phyloP scores from a whole-genome alignment of 352 stramenopile species.

The Phytophthora syringae region DNA sequence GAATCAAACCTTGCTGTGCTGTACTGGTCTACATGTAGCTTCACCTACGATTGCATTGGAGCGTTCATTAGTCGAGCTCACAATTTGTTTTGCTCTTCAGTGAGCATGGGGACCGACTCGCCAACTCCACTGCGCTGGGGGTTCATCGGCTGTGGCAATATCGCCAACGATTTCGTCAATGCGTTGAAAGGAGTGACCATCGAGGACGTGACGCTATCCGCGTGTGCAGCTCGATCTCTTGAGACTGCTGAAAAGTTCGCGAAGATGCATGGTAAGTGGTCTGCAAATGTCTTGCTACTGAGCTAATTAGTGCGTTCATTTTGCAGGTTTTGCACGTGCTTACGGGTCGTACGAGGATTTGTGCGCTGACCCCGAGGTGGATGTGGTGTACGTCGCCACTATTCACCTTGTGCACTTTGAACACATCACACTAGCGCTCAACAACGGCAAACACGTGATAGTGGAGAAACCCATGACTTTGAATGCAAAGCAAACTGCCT shows the following conservation, averaged over 20 bases:
- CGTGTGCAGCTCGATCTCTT: slow-evolving; percentile 58
- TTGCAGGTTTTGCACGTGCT: slow-evolving; percentile 57
- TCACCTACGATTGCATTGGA: background rate
- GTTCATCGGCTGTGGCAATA: slow-evolving; percentile 68
- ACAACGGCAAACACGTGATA: slow-evolving; percentile 90
- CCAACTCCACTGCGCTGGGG: slow-evolving; percentile 57
- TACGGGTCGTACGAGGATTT: slow-evolving; percentile 90
- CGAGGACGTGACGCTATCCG: slow-evolving; percentile 29
- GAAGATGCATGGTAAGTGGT: slow-evolving; percentile 44
- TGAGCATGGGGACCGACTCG: slow-evolving; percentile 13
- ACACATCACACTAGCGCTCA: slow-evolving; percentile 74
- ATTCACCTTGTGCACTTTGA: slow-evolving; percentile 83
- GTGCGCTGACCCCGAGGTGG: slow-evolving; percentile 71
- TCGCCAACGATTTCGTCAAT: slow-evolving; percentile 65
- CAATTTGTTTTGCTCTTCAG: slow-evolving; percentile 1
- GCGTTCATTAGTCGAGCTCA: background rate
- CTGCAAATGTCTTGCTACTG: background rate
- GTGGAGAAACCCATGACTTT: slow-evolving; percentile 94
- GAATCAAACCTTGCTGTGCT: slow-evolving; percentile 15
- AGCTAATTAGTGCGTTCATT: background rate
- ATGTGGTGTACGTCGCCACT: slow-evolving; percentile 92
- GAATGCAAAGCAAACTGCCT: slow-evolving; percentile 74
- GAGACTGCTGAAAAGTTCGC: slow-evolving; percentile 52
- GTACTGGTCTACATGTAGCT: too few species aligned
- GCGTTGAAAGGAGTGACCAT: slow-evolving; percentile 34